Conservation (phyloP, 805 yeast species). For the Yamadazyma ubonensis region DNA sequence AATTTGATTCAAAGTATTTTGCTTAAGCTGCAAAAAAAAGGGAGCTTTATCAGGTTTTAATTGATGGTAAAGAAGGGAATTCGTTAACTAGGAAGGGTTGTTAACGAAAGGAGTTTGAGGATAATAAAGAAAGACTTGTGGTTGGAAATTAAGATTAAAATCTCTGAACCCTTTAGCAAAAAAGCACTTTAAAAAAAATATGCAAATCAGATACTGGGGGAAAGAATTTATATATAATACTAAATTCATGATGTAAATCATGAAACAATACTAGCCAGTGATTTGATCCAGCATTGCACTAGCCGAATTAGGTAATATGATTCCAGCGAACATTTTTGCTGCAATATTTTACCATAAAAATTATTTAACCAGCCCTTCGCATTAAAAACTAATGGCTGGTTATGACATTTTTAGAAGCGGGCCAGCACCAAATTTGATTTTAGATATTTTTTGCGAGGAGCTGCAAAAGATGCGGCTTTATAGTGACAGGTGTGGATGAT, state of each 20-base stretch:
- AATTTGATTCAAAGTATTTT: neutral
- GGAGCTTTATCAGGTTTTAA: neutral
- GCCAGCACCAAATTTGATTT: conserved; percentile 1
- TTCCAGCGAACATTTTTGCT: conserved; percentile 10
- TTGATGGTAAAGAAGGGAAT: too few relatives aligned
- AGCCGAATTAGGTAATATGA: conserved; percentile 7
- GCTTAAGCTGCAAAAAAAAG: conserved; percentile 7
- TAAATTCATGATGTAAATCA: neutral
- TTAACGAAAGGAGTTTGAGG: too few relatives aligned
- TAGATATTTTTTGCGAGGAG: neutral
- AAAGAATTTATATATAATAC: conserved; percentile 4
- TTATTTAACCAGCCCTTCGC: conserved; percentile 5
- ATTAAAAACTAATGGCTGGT: conserved; percentile 10
- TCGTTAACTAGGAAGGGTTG: neutral
- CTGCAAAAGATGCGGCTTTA: conserved; percentile 1
- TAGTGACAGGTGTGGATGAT: neutral
- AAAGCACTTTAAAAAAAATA: conserved; percentile 1
- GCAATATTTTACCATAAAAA: neutral
- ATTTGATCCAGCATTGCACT: conserved; percentile 11
- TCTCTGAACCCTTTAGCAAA: neutral
- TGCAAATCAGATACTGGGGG: neutral
- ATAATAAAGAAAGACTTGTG: neutral
- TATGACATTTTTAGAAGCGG: conserved; percentile 4
- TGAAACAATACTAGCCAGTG: conserved; percentile 1
- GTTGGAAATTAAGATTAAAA: neutral